phyloP scores from a whole-genome alignment of 108 stramenopile species.

The Pseudonitzschia delicatissima region DNA sequence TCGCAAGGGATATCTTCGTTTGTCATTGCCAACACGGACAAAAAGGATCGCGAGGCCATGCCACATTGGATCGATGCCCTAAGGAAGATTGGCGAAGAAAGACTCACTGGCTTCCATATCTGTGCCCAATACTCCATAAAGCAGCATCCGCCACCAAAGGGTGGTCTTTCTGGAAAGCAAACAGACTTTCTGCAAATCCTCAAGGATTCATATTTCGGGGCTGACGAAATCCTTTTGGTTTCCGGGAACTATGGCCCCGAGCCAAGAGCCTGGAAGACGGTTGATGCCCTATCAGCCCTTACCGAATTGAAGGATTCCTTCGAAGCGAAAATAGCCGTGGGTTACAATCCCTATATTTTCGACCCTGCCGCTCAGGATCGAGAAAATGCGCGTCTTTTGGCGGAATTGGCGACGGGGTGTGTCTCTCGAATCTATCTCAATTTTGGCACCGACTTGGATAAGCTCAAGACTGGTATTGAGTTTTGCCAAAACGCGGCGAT shows the following conservation, averaged over 20 bases:
- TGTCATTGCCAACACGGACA: slow-evolving; percentile 48
- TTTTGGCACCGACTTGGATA: slow-evolving; percentile 36
- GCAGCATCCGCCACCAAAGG: slow-evolving; percentile 27
- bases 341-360: slow-evolving; percentile 43
- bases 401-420: slow-evolving; percentile 13
- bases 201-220: neutral
- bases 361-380: slow-evolving; percentile 6
- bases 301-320: neutral
- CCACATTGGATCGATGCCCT: slow-evolving; percentile 21
- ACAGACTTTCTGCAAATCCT: neutral
- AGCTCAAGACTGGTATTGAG: slow-evolving; percentile 20
- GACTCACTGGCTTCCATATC: neutral
- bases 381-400: slow-evolving; percentile 23
- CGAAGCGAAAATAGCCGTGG: slow-evolving; percentile 19
- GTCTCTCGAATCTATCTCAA: slow-evolving; percentile 36
- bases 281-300: neutral
- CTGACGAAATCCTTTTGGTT: slow-evolving; percentile 25
- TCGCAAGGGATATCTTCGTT: slow-evolving; percentile 32
- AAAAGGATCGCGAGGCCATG: slow-evolving; percentile 18
- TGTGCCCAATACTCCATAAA: slow-evolving; percentile 38
- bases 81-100: neutral
- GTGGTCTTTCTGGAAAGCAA: neutral
- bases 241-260: slow-evolving; percentile 19
- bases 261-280: slow-evolving; percentile 14
- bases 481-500: neutral